Conservation (phyloP, 148 eudicot genomes). For the Cornus controversa region DNA sequence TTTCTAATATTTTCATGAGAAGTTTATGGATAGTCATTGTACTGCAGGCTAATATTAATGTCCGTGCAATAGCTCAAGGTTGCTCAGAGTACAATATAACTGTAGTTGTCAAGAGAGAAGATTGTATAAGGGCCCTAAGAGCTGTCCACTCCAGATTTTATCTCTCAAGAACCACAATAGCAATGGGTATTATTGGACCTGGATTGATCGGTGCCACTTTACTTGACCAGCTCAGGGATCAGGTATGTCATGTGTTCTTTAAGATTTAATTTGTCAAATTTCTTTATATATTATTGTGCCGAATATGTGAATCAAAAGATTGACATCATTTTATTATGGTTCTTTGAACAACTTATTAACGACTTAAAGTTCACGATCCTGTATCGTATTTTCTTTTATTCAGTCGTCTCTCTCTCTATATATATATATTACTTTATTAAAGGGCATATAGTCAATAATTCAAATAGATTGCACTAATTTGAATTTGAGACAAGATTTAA, state of each 20-base stretch:
- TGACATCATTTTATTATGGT: not conserved
- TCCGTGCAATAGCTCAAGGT: constrained; percentile 98
- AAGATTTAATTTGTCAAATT: not conserved
- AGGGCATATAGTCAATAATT: not conserved
- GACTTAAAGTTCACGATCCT: not conserved
- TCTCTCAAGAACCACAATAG: constrained; percentile 85
- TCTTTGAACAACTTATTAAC: not conserved
- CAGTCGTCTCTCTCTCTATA: not conserved
- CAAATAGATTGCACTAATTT: not conserved
- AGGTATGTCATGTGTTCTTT: constrained; percentile 37
- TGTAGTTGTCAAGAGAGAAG: constrained; percentile 83
- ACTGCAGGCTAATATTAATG: constrained; percentile 88
- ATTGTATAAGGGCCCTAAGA: constrained; percentile 81
- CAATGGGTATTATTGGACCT: constrained; percentile 96
- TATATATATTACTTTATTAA: not conserved
- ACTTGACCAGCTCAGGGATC: constrained; percentile 93
- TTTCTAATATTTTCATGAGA: not conserved
- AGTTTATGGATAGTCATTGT: constrained; percentile 11
- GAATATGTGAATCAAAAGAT: too few species aligned
- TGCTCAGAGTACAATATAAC: constrained; percentile 97
- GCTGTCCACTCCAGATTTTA: constrained; percentile 97
- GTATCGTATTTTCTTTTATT: too few species aligned
- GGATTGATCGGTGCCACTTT: constrained; percentile 93
- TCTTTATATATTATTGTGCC: not conserved
- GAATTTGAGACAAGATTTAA: not conserved